phyloP scores from a whole-genome alignment of 495 filamentous ascomycete species.

The Aspergillus kassunensis region DNA sequence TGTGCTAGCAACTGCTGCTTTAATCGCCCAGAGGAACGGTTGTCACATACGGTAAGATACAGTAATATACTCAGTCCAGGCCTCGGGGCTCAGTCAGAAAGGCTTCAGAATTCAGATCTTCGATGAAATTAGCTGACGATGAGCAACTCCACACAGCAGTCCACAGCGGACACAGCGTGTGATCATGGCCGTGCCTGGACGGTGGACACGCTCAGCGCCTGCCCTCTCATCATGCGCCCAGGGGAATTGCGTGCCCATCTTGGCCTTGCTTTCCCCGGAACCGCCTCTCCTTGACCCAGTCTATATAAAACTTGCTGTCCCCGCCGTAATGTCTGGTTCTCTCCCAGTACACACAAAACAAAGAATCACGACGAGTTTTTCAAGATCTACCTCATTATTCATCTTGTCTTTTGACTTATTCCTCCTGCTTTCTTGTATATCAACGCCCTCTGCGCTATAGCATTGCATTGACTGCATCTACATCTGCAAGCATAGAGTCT shows the following conservation, averaged over 20 bases:
- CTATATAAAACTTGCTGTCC: conserved; percentile 21
- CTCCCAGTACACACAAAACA: conserved; percentile 13
- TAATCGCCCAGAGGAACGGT: background rate
- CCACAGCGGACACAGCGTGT: conserved; percentile 20
- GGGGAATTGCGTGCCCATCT: conserved; percentile 17
- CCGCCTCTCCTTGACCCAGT: conserved; percentile 12
- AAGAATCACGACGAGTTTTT: conserved; percentile 15
- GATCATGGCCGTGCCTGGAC: conserved; percentile 7
- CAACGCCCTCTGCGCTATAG: background rate
- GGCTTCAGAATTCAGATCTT: no score
- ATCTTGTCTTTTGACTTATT: background rate
- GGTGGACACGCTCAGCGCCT: background rate
- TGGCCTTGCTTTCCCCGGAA: conserved; percentile 15
- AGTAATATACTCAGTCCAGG: no score
- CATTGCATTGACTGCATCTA: background rate
- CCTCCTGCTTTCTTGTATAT: conserved; percentile 16
- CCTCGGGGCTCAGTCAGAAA: no score
- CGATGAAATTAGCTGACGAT: conserved; percentile 1
- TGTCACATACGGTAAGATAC: conserved; percentile 2
- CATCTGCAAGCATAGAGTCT: background rate
- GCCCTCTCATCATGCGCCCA: conserved; percentile 13
- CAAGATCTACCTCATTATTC: background rate
- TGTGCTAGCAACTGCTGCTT: background rate
- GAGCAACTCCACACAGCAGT: no score
- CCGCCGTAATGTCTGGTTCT: conserved; percentile 22